A percentile compares a stretch with the other conserved stretches of the same genome.
phyloP scores from a whole-genome alignment of 2,329 filamentous ascomycete species.

The Aureobasidium sp. region DNA sequence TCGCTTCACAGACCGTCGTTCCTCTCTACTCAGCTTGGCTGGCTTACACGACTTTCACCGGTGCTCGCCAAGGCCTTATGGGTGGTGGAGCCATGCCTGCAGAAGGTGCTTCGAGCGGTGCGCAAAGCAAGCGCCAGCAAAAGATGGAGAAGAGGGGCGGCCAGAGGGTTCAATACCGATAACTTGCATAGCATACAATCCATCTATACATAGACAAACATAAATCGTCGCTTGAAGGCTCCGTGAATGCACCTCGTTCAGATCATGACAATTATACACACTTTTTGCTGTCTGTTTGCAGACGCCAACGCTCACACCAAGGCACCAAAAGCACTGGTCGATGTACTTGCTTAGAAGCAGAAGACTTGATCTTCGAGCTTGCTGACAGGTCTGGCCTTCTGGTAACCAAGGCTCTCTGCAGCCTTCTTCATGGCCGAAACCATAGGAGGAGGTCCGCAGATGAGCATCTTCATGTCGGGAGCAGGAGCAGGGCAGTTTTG shows the following conservation, averaged over 20 bases:
- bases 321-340: neutral
- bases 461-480: conserved; percentile 81
- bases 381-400: conserved; percentile 89
- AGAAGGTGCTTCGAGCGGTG: conserved; percentile 21
- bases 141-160: conserved; percentile 49
- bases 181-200: conserved; percentile 22
- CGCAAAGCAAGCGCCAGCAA: conserved; percentile 42
- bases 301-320: neutral
- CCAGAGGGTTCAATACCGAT: conserved; percentile 43
- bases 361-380: conserved; percentile 98
- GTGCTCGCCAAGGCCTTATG: conserved; percentile 38
- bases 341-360: conserved; percentile 58
- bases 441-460: conserved; percentile 97
- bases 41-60: conserved; percentile 41
- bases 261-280: conserved; percentile 7
- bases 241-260: conserved; percentile 5
- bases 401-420: conserved; percentile 78
- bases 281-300: neutral
- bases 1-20: conserved; percentile 28
- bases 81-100: conserved; percentile 32
- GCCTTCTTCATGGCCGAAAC: conserved; percentile 95
- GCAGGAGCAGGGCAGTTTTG: conserved; percentile 76
- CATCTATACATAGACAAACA: neutral
- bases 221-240: neutral
- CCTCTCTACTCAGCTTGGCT: conserved; percentile 41